phyloP scores from a whole-genome alignment of 2,329 filamentous ascomycete species.

The Pezicula radicicola region DNA sequence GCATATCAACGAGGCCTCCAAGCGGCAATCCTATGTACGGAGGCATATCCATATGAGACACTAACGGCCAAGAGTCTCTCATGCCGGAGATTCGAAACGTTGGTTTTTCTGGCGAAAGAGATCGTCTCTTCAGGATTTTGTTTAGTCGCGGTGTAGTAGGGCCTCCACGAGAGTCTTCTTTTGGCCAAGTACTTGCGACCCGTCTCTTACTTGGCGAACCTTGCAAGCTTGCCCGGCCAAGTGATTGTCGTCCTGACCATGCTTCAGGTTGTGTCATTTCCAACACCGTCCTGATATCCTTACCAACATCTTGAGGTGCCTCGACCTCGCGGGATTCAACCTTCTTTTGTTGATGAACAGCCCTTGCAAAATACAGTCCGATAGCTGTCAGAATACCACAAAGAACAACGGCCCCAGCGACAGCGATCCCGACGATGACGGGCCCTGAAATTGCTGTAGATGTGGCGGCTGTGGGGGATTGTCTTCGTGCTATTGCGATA shows the following conservation, averaged over 20 bases:
- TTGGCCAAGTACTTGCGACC: not conserved
- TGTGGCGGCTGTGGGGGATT: not conserved
- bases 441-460: not conserved
- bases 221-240: not conserved
- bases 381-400: not conserved
- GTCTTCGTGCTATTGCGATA: not conserved
- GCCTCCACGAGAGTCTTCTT: slow-evolving; percentile 3
- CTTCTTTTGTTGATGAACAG: not conserved
- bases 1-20: slow-evolving; percentile 17
- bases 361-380: not conserved
- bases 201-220: not conserved
- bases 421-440: slow-evolving; percentile 1
- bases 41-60: slow-evolving; percentile 13
- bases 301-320: not conserved
- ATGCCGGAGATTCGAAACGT: slow-evolving; percentile 15
- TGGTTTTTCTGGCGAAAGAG: slow-evolving; percentile 5
- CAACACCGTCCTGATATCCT: not conserved
- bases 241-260: not conserved
- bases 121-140: not conserved
- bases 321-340: not conserved
- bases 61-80: slow-evolving; percentile 27
- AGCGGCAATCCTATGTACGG: slow-evolving; percentile 20
- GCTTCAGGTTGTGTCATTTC: not conserved
- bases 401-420: not conserved
- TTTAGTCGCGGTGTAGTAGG: slow-evolving; percentile 11